Evolutionary conservation across 176 grass and related monocot genomes (phyloP).

Genomic region (maize (Zea mays)): Zm-B73-REFERENCE-NAM-5.0 NC_050099.1:159870001-159870500

Average conservation of each 20-base stretch:
- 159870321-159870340: conserved; percentile 64
- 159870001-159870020: conserved; percentile 9
- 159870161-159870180: conserved; percentile 68
- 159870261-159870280: conserved; percentile 71
- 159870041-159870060: too few species aligned
- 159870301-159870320: conserved; percentile 58
- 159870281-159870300: conserved; percentile 71
- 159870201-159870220: conserved; percentile 53
- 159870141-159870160: conserved; percentile 67
- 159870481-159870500: neutral
- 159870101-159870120: too few species aligned
- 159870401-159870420: conserved; percentile 8
- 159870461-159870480: conserved; percentile 11
- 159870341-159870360: conserved; percentile 74
- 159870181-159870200: conserved; percentile 79
- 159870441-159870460: neutral
- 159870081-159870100: too few species aligned
- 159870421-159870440: neutral
- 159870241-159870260: conserved; percentile 69
- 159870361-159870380: conserved; percentile 60
- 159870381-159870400: neutral
- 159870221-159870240: conserved; percentile 50
- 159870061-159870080: too few species aligned
- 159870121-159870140: too few species aligned
- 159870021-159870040: neutral